phyloP scores from a whole-genome alignment of 768 basidiomycete species.

The Suillus variegatus region DNA sequence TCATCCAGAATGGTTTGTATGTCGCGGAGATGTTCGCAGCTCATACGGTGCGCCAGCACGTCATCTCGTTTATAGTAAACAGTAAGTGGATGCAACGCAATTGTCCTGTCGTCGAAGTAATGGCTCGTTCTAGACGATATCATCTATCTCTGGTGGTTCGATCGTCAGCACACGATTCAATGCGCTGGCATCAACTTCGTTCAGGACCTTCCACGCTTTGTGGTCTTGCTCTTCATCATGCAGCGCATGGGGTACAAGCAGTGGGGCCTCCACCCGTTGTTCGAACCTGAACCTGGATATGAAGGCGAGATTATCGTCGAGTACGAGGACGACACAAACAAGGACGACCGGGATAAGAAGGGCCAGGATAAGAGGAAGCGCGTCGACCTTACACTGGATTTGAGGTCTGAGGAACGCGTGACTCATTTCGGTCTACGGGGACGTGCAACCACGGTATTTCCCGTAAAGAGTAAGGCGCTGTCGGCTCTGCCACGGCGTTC shows the following conservation, averaged over 20 bases:
- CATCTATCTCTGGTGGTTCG: constrained; percentile 2
- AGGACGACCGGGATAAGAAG: neutral
- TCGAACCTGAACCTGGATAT: neutral
- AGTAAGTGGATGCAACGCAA: neutral
- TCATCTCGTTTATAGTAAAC: neutral
- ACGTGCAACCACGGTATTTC: neutral
- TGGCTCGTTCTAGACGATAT: neutral
- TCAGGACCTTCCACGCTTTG: constrained; percentile 5
- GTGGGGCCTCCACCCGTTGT: neutral
- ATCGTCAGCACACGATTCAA: constrained; percentile 5
- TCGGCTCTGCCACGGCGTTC: neutral
- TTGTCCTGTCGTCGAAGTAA: neutral
- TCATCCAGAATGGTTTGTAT: neutral
- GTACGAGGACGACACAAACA: neutral
- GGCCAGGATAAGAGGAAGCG: neutral
- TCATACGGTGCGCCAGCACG: neutral
- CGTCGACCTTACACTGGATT: neutral
- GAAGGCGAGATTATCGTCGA: neutral
- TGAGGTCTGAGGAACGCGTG: neutral
- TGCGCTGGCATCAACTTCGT: constrained; percentile 6
- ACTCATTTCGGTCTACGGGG: constrained; percentile 3
- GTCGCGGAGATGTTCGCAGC: neutral
- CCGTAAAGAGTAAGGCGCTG: neutral
- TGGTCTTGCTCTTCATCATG: constrained; percentile 7
- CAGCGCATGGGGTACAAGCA: constrained; percentile 1